Evolutionary conservation across 192 early-diverging fungal species (phyloP).

Genomic region (Podila epigama): DNA sequence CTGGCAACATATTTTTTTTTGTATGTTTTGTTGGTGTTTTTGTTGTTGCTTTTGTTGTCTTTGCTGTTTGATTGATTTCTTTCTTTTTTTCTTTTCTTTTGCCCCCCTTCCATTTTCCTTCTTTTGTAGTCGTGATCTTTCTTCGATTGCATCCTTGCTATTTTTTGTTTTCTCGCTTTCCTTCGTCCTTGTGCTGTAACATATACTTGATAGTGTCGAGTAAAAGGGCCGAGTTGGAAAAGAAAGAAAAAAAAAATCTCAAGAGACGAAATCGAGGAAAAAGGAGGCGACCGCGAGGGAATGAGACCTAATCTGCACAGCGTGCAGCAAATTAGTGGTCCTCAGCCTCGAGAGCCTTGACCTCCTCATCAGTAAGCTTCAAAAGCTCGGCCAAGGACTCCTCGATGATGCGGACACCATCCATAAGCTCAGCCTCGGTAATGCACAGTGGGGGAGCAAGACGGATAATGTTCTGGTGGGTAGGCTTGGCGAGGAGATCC

Average conservation of each 20-base stretch:
- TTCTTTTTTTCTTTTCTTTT: neutral
- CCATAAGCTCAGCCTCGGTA: slow-evolving; percentile 87
- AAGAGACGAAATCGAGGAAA: neutral
- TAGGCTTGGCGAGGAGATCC: slow-evolving; percentile 99
- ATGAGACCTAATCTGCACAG: too few species aligned
- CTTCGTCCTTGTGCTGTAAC: neutral
- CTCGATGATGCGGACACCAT: slow-evolving; percentile 83
- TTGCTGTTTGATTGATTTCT: slow-evolving; percentile 34
- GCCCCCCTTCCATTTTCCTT: slow-evolving; percentile 3
- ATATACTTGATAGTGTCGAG: neutral
- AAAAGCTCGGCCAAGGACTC: slow-evolving; percentile 77
- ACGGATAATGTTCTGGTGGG: slow-evolving; percentile 98
- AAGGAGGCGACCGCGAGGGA: too few species aligned
- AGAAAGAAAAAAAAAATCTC: neutral
- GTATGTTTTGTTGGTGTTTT: slow-evolving; percentile 10
- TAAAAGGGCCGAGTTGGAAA: neutral
- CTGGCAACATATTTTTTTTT: slow-evolving; percentile 14
- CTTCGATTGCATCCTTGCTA: too few species aligned
- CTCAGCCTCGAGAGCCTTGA: slow-evolving; percentile 49
- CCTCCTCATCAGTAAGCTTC: slow-evolving; percentile 41
- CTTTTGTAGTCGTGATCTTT: too few species aligned
- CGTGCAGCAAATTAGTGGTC: slow-evolving; percentile 51
- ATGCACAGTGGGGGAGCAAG: slow-evolving; percentile 96
- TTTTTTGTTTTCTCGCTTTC: too few species aligned
- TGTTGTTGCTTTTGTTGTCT: neutral